A percentile compares a stretch with the other conserved stretches of the same genome.
Evolutionary conservation across 768 basidiomycete species (phyloP).

Genomic region (Boletus pseudopeckii): DNA sequence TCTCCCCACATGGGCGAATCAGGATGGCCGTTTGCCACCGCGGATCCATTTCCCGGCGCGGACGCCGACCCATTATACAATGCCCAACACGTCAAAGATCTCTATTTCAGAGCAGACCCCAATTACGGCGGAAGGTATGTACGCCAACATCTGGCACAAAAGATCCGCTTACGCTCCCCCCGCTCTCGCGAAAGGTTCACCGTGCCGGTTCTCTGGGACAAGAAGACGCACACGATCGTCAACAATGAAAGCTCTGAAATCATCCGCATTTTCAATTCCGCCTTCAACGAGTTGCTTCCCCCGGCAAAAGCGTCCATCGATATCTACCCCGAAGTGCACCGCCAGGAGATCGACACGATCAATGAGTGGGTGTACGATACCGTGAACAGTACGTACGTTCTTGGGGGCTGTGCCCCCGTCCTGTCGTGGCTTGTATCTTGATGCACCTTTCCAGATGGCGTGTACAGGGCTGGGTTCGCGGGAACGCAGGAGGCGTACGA

Average conservation of each 20-base stretch:
- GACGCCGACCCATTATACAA: constrained; percentile 73
- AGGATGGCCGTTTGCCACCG: constrained; percentile 86
- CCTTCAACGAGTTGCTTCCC: constrained; percentile 72
- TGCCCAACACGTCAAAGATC: constrained; percentile 71
- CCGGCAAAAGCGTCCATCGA: constrained; percentile 63
- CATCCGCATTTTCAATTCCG: constrained; percentile 88
- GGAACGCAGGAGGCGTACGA: constrained; percentile 78
- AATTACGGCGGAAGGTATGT: constrained; percentile 63
- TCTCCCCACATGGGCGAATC: constrained; percentile 80
- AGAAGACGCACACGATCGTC: constrained; percentile 80
- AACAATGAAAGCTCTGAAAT: constrained; percentile 97
- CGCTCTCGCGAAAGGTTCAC: constrained; percentile 54
- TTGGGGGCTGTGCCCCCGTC: background rate
- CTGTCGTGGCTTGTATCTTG: background rate
- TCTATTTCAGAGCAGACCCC: constrained; percentile 76
- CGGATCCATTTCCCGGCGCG: constrained; percentile 65
- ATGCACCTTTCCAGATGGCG: constrained; percentile 53
- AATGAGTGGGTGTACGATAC: constrained; percentile 86
- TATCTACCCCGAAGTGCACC: constrained; percentile 72
- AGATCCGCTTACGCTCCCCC: background rate
- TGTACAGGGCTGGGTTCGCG: constrained; percentile 90
- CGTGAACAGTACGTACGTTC: constrained; percentile 65
- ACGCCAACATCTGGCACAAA: constrained; percentile 4
- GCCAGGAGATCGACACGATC: constrained; percentile 74
- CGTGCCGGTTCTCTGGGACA: constrained; percentile 92